Percentiles rank a stretch among this genome's conserved stretches.
These are phyloP conservation scores for Venturia aucupariae DNA, from an alignment of 2,329 filamentous ascomycete genomes.

Conservation along the genomic window DNA sequence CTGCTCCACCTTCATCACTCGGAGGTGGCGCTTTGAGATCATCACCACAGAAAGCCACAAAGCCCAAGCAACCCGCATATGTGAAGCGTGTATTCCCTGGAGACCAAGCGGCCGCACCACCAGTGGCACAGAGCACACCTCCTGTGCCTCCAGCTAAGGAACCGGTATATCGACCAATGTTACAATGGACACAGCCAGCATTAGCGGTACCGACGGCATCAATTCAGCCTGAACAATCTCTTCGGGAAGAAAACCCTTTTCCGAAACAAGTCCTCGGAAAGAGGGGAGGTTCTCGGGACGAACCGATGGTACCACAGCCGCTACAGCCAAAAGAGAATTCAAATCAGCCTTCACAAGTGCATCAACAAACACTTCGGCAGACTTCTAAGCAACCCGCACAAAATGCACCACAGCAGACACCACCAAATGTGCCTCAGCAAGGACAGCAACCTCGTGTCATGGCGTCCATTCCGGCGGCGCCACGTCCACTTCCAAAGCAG, in stretches of 20 bases:
- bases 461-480: neutral
- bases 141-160: neutral
- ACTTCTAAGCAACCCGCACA: neutral
- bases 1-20: neutral
- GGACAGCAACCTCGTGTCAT: neutral
- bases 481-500: neutral
- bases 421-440: neutral
- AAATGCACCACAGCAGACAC: neutral
- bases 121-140: neutral
- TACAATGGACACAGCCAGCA: neutral
- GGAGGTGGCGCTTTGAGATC: neutral
- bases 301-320: neutral
- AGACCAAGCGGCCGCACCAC: neutral
- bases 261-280: neutral
- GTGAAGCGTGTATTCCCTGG: conserved; percentile 1
- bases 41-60: neutral
- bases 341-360: neutral
- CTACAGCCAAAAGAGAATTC: neutral
- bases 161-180: conserved; percentile 9
- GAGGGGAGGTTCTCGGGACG: neutral
- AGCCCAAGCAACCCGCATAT: conserved; percentile 10
- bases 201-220: neutral
- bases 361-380: neutral
- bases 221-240: neutral
- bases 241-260: neutral